Conservation (phyloP, 768 basidiomycete species). For the Cystofilobasidium ferigula region DNA sequence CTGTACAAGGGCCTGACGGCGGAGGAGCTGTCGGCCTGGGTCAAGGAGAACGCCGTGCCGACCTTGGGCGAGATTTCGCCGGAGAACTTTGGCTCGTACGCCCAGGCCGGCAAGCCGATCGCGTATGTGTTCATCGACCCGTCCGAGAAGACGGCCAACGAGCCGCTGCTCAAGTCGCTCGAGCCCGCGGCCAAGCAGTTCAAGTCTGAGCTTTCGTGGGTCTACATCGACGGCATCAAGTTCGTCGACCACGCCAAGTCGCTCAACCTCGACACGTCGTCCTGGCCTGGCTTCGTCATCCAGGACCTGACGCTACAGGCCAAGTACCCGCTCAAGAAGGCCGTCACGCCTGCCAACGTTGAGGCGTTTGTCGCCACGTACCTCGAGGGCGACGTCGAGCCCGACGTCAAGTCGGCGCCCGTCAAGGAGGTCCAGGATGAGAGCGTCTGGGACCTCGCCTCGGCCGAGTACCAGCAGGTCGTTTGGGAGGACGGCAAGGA, state of each 20-base stretch:
- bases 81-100: conserved; percentile 85
- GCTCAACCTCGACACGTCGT: conserved; percentile 69
- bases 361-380: conserved; percentile 55
- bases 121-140: conserved; percentile 93
- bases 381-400: conserved; percentile 59
- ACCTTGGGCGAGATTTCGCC: conserved; percentile 82
- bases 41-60: conserved; percentile 73
- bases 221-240: conserved; percentile 92
- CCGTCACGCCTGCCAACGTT: conserved; percentile 49
- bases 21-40: conserved; percentile 61
- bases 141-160: conserved; percentile 48
- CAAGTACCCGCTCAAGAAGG: conserved; percentile 68
- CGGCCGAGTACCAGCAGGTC: conserved; percentile 77
- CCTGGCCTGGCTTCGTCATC: conserved; percentile 90
- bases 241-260: conserved; percentile 93
- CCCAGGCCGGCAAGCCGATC: conserved; percentile 67
- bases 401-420: conserved; percentile 79
- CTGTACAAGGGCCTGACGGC: conserved; percentile 48
- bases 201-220: conserved; percentile 87
- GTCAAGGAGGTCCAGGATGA: conserved; percentile 75
- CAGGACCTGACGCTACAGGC: conserved; percentile 73
- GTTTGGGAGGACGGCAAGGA: conserved; percentile 57
- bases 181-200: conserved; percentile 66
- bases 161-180: conserved; percentile 55
- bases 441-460: conserved; percentile 69